Base-by-base conservation (phyloP, 2,329 filamentous ascomycete genomes). In the Aureobasidium sp. region DNA sequence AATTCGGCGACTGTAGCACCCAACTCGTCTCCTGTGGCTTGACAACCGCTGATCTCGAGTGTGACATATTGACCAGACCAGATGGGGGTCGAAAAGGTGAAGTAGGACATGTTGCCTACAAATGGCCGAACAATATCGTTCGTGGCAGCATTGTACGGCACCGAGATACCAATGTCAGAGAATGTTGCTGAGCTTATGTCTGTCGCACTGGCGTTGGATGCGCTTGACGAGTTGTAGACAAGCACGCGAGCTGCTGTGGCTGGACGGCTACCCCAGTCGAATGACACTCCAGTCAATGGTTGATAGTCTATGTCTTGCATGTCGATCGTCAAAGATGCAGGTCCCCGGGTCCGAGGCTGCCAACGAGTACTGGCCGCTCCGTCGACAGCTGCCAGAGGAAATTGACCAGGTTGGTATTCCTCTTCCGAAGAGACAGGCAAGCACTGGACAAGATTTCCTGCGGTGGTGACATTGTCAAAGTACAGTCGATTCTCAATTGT, bases 311-410 rank as follows among this genome's bases (percentile, higher is more conserved):
- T 49, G 14, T 58, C 45, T 0, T 66, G 58, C 2, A 82, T 70
- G 21, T 79, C 71, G 38, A 88, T 74, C 1, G 79, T 80, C 12
- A 87, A 62, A 3, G 76, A 77, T 24, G 77, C 72, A 4, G 75
- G 71, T 45, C 79, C 78, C 1, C 76, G 71, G 7, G 62, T 63
- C 2, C 68, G 62, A 0, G 84, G 83, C 61, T 86, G 82, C 84
- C 84, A 88, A 58, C 79, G 79, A 0, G 84, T 87, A 16, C 78
- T 78, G 4, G 78, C 71, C 2, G 81, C 81, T 49, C 84, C 84
- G 60, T 88, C 84, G 47, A 85, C 76, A 2, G 81, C 83, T 0
- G 78, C 74, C 49, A 85, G 72, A 1, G 85, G 83, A 68, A 88
- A 86, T 65, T 88, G 85, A 12, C 85, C 85, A 0, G 81, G 78